Conservation (phyloP, 169 alveolate species). For the Plasmodium berghei region DNA sequence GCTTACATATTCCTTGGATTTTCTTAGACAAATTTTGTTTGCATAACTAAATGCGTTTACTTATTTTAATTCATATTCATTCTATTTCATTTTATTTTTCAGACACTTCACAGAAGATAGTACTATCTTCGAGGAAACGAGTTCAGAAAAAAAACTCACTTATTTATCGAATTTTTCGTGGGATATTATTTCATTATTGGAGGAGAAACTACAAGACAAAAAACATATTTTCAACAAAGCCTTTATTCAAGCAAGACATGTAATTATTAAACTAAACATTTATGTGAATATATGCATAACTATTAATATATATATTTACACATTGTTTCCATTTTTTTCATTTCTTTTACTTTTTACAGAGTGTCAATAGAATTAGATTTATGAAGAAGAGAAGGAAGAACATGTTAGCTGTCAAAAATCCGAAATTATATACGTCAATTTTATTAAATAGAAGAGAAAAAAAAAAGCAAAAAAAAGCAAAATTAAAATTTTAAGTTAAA, state of each 20-base stretch:
- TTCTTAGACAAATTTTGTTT: neutral
- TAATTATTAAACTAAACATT: constrained; percentile 14
- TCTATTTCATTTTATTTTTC: neutral
- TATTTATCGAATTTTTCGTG: constrained; percentile 63
- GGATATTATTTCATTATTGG: constrained; percentile 63
- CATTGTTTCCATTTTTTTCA: constrained; percentile 5
- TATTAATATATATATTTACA: constrained; percentile 1
- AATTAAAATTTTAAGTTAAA: constrained; percentile 21
- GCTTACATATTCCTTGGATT: neutral
- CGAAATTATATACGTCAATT: constrained; percentile 28
- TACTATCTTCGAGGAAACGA: constrained; percentile 55
- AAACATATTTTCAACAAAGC: constrained; percentile 49
- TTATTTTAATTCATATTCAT: no score
- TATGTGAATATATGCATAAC: neutral
- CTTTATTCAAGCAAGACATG: constrained; percentile 73
- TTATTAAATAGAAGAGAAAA: constrained; percentile 51
- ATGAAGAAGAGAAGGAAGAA: constrained; percentile 40
- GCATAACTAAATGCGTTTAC: no score
- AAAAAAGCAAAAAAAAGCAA: constrained; percentile 18
- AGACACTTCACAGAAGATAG: constrained; percentile 57
- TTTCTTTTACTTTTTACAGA: constrained; percentile 10
- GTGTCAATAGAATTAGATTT: constrained; percentile 49
- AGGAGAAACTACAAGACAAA: constrained; percentile 49
- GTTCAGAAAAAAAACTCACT: constrained; percentile 25
- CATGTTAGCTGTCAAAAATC: constrained; percentile 53